Evolutionary conservation across 169 alveolate species (phyloP).

Genomic region (Babesia sp.): DNA sequence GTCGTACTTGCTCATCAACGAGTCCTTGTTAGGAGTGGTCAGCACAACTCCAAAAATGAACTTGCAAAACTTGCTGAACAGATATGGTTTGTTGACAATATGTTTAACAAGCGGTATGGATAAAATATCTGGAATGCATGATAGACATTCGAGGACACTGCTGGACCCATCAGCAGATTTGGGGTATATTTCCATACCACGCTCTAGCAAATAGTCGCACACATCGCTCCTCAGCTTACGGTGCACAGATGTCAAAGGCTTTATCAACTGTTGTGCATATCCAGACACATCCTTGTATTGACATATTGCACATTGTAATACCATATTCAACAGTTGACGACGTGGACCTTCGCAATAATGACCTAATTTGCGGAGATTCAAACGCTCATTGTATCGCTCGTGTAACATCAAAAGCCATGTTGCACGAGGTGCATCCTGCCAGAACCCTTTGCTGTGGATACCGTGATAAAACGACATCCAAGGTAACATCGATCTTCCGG

Average conservation of each 20-base stretch:
- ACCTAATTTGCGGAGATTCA: conserved; percentile 21
- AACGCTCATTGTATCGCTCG: conserved; percentile 19
- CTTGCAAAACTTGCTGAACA: conserved; percentile 35
- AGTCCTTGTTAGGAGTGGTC: conserved; percentile 45
- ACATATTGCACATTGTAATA: conserved; percentile 30
- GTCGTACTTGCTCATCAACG: conserved; percentile 59
- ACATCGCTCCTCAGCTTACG: neutral
- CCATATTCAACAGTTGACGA: conserved; percentile 13
- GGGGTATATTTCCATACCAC: conserved; percentile 12
- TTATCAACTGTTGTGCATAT: conserved; percentile 11
- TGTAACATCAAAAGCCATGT: conserved; percentile 24
- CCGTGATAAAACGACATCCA: conserved; percentile 59
- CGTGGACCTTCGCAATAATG: conserved; percentile 26
- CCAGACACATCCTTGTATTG: conserved; percentile 42
- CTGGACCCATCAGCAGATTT: conserved; percentile 8
- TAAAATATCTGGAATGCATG: conserved; percentile 31
- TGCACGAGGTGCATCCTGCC: conserved; percentile 49
- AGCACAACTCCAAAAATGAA: conserved; percentile 30
- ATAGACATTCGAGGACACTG: conserved; percentile 13
- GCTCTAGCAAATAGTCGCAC: conserved; percentile 12
- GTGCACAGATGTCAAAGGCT: neutral
- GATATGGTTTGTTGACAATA: neutral
- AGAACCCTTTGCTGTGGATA: conserved; percentile 22
- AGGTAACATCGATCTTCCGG: conserved; percentile 18
- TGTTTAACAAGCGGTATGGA: conserved; percentile 2